phyloP scores from a whole-genome alignment of 2,329 filamentous ascomycete species.

The Nothomitra cinnamomea region DNA sequence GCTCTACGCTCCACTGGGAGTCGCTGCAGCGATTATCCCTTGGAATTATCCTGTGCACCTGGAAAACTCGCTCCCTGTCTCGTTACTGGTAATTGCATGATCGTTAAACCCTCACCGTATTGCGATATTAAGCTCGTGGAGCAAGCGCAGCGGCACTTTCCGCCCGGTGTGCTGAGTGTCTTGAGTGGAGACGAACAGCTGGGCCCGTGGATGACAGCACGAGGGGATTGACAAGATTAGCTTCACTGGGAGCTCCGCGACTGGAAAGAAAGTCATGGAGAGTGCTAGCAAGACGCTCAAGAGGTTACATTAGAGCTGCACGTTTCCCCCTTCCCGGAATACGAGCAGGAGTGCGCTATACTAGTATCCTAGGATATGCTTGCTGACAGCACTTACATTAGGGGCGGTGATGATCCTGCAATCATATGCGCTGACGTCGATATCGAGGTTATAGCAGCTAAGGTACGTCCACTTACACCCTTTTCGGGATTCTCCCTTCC shows the following conservation, averaged over 20 bases:
- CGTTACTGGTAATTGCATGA: constrained; percentile 39
- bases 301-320: constrained; percentile 41
- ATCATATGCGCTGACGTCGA: constrained; percentile 42
- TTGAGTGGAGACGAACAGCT: constrained; percentile 37
- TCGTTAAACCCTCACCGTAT: constrained; percentile 30
- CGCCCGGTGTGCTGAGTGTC: constrained; percentile 26
- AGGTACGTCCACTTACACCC: constrained; percentile 24
- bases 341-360: no score
- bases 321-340: constrained; percentile 1
- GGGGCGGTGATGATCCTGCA: constrained; percentile 42
- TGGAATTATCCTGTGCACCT: constrained; percentile 37
- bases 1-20: constrained; percentile 33
- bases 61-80: constrained; percentile 43
- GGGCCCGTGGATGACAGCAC: constrained; percentile 41
- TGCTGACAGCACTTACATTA: no score
- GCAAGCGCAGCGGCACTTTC: constrained; percentile 22
- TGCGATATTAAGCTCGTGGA: constrained; percentile 21
- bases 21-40: constrained; percentile 38
- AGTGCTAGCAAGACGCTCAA: constrained; percentile 40
- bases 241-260: constrained; percentile 44
- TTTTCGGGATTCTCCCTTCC: no score
- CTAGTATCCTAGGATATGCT: no score
- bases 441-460: constrained; percentile 29
- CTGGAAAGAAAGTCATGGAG: constrained; percentile 43
- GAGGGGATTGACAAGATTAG: constrained; percentile 43